Evolutionary conservation across 495 filamentous ascomycete species (phyloP).

Genomic region (Massariosphaeria phaeospora): DNA sequence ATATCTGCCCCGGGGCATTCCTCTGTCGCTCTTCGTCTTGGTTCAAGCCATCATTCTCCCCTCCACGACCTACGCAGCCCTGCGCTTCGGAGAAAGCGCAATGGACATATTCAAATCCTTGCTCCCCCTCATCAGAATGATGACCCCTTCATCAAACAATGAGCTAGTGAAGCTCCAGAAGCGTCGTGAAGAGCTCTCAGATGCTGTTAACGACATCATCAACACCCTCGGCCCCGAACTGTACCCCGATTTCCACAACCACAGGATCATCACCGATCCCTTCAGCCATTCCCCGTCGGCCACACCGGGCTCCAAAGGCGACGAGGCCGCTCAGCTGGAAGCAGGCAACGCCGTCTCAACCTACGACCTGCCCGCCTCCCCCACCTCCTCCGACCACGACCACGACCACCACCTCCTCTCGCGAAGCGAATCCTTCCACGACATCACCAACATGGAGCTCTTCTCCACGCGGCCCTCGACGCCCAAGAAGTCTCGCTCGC

Average conservation of each 20-base stretch:
- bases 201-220: conserved; percentile 84
- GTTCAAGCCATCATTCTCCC: conserved; percentile 75
- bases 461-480: conserved; percentile 81
- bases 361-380: conserved; percentile 21
- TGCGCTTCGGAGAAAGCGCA: conserved; percentile 91
- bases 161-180: conserved; percentile 73
- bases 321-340: conserved; percentile 13
- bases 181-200: conserved; percentile 64
- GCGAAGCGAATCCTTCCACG: conserved; percentile 85
- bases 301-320: conserved; percentile 6
- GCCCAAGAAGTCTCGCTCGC: conserved; percentile 63
- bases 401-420: conserved; percentile 54
- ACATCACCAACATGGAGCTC: conserved; percentile 77
- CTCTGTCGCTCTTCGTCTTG: conserved; percentile 69
- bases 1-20: conserved; percentile 70
- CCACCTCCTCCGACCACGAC: neutral
- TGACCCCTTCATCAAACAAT: conserved; percentile 80
- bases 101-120: conserved; percentile 99
- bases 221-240: conserved; percentile 94
- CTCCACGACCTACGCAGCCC: conserved; percentile 83
- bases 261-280: conserved; percentile 67
- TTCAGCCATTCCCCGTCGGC: conserved; percentile 42
- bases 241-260: conserved; percentile 90
- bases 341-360: too few relatives aligned
- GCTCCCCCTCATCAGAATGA: conserved; percentile 77